phyloP scores from a whole-genome alignment of 768 basidiomycete genomes.

The Mycena rebaudengoi region DNA sequence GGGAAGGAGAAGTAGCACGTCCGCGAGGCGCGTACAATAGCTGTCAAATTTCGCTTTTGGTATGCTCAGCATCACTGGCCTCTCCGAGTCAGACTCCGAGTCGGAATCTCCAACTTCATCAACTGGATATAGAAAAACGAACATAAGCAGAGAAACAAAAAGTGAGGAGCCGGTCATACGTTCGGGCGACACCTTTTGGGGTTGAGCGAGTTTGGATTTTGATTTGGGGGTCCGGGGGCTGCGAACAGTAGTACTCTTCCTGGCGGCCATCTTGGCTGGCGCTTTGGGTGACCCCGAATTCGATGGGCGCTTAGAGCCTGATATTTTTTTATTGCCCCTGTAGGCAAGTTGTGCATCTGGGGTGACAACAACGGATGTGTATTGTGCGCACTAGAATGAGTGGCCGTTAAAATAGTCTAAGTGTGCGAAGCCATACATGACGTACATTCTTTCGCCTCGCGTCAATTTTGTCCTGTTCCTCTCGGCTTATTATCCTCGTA shows the following conservation, averaged over 20 bases:
- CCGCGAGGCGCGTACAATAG: neutral
- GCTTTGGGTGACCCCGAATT: too few species aligned
- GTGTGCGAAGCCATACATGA: neutral
- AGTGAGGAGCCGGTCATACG: too few species aligned
- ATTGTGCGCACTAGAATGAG: constrained; percentile 10
- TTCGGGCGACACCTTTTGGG: too few species aligned
- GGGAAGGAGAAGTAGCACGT: constrained; percentile 1
- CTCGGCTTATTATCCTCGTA: neutral
- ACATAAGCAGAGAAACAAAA: too few species aligned
- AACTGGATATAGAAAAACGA: too few species aligned
- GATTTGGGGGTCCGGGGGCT: too few species aligned
- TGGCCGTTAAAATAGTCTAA: neutral
- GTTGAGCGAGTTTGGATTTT: too few species aligned
- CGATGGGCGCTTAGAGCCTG: neutral
- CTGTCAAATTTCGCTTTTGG: neutral
- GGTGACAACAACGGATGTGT: constrained; percentile 22
- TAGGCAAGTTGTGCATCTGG: constrained; percentile 22
- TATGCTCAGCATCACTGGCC: neutral
- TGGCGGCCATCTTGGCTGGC: neutral
- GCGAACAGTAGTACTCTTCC: too few species aligned
- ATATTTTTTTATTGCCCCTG: neutral
- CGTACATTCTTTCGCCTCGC: neutral
- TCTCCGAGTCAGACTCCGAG: neutral
- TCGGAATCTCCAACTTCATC: neutral
- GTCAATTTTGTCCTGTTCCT: constrained; percentile 13